Conservation (phyloP, 2,329 filamentous ascomycete species). For the Aspergillus cejpii region DNA sequence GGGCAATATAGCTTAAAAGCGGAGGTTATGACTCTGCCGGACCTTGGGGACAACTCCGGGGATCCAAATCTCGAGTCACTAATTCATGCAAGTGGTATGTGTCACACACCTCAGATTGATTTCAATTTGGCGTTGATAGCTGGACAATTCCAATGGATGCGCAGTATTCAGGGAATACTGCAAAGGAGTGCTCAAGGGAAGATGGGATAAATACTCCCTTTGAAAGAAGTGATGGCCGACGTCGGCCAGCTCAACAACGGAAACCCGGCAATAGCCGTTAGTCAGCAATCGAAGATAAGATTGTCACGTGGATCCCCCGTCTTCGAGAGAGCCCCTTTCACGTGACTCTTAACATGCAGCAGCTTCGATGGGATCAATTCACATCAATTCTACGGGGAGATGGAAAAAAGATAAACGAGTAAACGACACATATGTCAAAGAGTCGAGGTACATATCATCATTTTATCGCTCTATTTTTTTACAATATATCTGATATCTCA, state of each 20-base stretch:
- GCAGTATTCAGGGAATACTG: not conserved
- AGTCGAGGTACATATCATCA: not conserved
- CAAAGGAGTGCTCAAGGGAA: not conserved
- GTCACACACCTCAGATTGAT: not conserved
- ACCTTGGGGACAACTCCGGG: constrained; percentile 26
- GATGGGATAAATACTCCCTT: not conserved
- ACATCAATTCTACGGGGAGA: not conserved
- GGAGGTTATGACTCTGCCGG: constrained; percentile 22
- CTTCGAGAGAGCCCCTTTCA: not conserved
- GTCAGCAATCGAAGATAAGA: not conserved
- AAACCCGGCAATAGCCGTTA: not conserved
- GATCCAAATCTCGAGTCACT: constrained; percentile 1
- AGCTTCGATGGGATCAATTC: not conserved
- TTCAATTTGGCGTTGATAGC: not conserved
- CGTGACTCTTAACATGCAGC: not conserved
- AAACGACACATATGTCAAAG: not conserved
- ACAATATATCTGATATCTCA: not conserved
- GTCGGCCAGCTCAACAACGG: not conserved
- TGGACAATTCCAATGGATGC: not conserved
- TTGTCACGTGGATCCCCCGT: not conserved
- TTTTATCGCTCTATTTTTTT: not conserved
- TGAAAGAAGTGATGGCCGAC: not conserved
- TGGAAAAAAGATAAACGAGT: not conserved
- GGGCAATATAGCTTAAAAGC: constrained; percentile 12
- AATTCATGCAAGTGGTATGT: not conserved